Percentiles rank a stretch among this genome's conserved stretches.
These are phyloP conservation scores for Pezicula radicicola DNA, from an alignment of 2,329 filamentous ascomycete genomes.

Conservation along the genomic window DNA sequence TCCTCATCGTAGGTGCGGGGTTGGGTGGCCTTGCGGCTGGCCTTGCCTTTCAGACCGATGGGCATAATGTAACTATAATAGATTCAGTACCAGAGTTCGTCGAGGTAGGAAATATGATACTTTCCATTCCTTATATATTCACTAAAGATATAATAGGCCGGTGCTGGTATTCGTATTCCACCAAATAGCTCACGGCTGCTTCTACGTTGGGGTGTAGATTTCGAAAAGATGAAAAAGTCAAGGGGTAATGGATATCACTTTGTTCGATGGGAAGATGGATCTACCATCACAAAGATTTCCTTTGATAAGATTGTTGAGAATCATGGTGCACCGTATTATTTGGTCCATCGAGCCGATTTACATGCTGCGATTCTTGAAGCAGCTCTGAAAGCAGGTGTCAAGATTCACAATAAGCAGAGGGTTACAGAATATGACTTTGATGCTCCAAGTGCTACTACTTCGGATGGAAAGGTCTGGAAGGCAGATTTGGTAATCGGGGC, in stretches of 20 bases:
- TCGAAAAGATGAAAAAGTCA: constrained; percentile 25
- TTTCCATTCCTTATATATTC: too few species aligned
- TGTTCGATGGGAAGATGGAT: constrained; percentile 23
- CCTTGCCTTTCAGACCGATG: constrained; percentile 2
- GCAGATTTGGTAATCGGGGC: constrained; percentile 33
- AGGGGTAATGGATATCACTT: constrained; percentile 22
- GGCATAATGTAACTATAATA: constrained; percentile 32
- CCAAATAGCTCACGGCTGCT: constrained; percentile 30
- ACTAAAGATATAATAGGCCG: constrained; percentile 39
- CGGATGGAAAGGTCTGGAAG: constrained; percentile 18
- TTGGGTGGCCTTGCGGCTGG: constrained; percentile 44
- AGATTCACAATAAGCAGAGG: constrained; percentile 19
- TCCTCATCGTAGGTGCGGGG: constrained; percentile 49
- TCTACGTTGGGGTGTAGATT: constrained; percentile 17
- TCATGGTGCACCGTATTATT: constrained; percentile 30
- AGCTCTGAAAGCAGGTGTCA: constrained; percentile 22
- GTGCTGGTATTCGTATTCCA: constrained; percentile 34
- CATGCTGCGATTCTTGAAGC: constrained; percentile 29
- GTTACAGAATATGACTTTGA: constrained; percentile 19
- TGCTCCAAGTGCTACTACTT: constrained; percentile 10
- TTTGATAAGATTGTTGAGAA: constrained; percentile 19
- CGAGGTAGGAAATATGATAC: constrained; percentile 29
- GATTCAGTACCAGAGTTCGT: constrained; percentile 32
- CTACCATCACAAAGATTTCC: constrained; percentile 19
- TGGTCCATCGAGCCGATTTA: constrained; percentile 34